Conservation (phyloP, 768 basidiomycete species). For the Tulasnella sp. region DNA sequence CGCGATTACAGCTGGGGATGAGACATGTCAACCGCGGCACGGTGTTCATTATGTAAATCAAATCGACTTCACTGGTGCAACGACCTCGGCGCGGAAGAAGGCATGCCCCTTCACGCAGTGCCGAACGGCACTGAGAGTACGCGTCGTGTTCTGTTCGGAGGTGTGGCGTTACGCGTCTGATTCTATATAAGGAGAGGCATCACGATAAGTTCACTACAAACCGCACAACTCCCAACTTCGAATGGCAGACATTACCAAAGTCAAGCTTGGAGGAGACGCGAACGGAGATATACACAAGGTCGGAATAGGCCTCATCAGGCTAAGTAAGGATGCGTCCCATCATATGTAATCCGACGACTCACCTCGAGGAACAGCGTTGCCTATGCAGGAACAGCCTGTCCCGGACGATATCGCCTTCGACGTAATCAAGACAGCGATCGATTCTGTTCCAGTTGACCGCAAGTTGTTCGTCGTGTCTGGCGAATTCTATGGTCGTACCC, state of each 20-base stretch:
- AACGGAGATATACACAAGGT: not conserved
- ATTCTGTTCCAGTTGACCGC: conserved; percentile 31
- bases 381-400: conserved; percentile 23
- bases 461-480: conserved; percentile 44
- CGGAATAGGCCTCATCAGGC: not conserved
- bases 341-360: not conserved
- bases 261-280: not conserved
- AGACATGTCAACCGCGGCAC: too few relatives aligned
- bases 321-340: not conserved
- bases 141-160: too few relatives aligned
- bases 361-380: not conserved
- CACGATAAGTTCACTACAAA: too few relatives aligned
- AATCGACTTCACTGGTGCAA: too few relatives aligned
- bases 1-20: too few relatives aligned
- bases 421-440: conserved; percentile 43
- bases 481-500: conserved; percentile 41
- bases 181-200: too few relatives aligned
- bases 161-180: too few relatives aligned
- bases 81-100: too few relatives aligned
- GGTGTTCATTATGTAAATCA: too few relatives aligned
- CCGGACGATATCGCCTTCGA: conserved; percentile 50
- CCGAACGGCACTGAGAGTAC: too few relatives aligned
- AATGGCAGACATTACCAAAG: not conserved
- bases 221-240: too few relatives aligned
- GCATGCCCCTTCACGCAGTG: too few relatives aligned